Percentiles rank a stretch among this genome's conserved stretches.
Evolutionary conservation across 1,139 yeast species (phyloP).

Genomic region (Tardiomyces digboiensis): DNA sequence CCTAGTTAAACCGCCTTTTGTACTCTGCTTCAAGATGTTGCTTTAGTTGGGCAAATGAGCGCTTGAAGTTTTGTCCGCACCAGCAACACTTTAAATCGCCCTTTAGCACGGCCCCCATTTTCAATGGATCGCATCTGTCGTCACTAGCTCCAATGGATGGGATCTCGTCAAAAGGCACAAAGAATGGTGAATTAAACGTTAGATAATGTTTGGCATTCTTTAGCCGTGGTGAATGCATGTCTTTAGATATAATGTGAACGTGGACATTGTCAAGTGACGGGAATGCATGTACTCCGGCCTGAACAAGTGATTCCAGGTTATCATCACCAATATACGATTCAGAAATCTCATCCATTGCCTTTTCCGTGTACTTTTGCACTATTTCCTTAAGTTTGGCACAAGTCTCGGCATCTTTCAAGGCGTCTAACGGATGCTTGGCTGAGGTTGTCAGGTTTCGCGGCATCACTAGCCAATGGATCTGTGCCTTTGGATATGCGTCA

Average conservation of each 20-base stretch:
- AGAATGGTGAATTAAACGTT: slow-evolving; percentile 58
- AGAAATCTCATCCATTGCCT: slow-evolving; percentile 32
- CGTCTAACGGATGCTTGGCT: slow-evolving; percentile 43
- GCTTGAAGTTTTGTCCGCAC: slow-evolving; percentile 39
- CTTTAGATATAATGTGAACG: slow-evolving; percentile 61
- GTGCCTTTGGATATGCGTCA: slow-evolving; percentile 59
- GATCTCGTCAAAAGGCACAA: slow-evolving; percentile 40
- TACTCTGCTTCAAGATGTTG: slow-evolving; percentile 38
- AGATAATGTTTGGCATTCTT: slow-evolving; percentile 62
- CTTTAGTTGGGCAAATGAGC: slow-evolving; percentile 39
- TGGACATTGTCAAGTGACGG: slow-evolving; percentile 68
- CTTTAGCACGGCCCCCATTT: slow-evolving; percentile 24
- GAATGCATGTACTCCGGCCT: slow-evolving; percentile 57
- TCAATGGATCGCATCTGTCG: slow-evolving; percentile 4
- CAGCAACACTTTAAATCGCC: slow-evolving; percentile 40
- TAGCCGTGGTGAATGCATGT: slow-evolving; percentile 43
- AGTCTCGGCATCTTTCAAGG: slow-evolving; percentile 32
- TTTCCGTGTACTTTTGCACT: slow-evolving; percentile 34
- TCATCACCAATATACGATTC: slow-evolving; percentile 3
- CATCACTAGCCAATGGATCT: slow-evolving; percentile 49
- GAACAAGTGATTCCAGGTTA: slow-evolving; percentile 33
- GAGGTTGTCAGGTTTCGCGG: slow-evolving; percentile 41
- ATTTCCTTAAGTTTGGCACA: slow-evolving; percentile 30
- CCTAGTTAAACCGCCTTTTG: background rate
- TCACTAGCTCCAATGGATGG: slow-evolving; percentile 7